Percentiles rank a stretch among this genome's conserved stretches.
phyloP scores from a whole-genome alignment of 139 green algal genomes.

The Picocystis salinarum region DNA sequence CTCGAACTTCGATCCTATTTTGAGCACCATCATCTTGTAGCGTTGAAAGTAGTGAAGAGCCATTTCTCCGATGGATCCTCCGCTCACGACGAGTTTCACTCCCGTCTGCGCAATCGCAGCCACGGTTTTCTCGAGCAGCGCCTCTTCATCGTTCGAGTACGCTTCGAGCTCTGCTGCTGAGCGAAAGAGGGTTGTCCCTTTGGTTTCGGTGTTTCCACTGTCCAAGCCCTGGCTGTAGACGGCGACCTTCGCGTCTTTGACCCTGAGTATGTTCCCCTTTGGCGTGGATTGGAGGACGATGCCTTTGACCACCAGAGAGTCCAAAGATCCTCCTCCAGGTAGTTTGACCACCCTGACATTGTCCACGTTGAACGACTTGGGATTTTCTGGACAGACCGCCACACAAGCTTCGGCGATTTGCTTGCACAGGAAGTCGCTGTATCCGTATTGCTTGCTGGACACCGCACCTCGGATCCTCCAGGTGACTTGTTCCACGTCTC shows the following conservation, averaged over 20 bases:
- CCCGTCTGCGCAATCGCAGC: slow-evolving; percentile 56
- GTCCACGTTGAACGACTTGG: slow-evolving; percentile 86
- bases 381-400: slow-evolving; percentile 78
- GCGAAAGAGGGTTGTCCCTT: slow-evolving; percentile 93
- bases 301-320: slow-evolving; percentile 25
- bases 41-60: slow-evolving; percentile 95
- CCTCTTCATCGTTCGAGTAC: slow-evolving; percentile 76
- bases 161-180: slow-evolving; percentile 72
- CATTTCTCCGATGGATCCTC: slow-evolving; percentile 78
- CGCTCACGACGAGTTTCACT: slow-evolving; percentile 57
- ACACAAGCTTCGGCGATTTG: slow-evolving; percentile 92
- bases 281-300: slow-evolving; percentile 62
- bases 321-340: slow-evolving; percentile 33
- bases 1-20: slow-evolving; percentile 94
- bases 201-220: slow-evolving; percentile 59
- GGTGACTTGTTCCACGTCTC: slow-evolving; percentile 43
- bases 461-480: slow-evolving; percentile 53
- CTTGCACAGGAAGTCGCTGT: slow-evolving; percentile 58
- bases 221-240: slow-evolving; percentile 51
- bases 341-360: slow-evolving; percentile 95
- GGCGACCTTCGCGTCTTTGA: slow-evolving; percentile 70
- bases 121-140: slow-evolving; percentile 70
- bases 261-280: slow-evolving; percentile 59
- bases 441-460: slow-evolving; percentile 79
- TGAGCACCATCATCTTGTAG: slow-evolving; percentile 60